Evolutionary conservation across 2,329 filamentous ascomycete species (phyloP), one percentile per base, ranked within the genome.

Genomic region (Cytospora leucostoma): DNA sequence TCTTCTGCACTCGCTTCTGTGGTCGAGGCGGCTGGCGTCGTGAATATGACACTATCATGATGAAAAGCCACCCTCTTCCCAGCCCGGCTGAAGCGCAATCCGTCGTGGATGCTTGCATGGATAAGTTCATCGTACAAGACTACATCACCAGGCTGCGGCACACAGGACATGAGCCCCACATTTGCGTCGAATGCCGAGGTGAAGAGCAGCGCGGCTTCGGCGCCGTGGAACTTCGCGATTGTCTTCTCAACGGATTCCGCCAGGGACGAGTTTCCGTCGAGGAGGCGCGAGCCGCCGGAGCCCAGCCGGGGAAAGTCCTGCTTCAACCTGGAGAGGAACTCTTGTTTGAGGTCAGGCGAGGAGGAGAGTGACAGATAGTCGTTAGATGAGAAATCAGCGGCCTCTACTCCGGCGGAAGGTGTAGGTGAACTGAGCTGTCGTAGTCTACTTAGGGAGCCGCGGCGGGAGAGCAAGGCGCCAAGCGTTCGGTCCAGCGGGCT

Each of bases 81-180:
- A 0, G 86, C 87, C 1, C 88, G 81, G 7, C 86, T 87, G 21
- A 88, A 69, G 19, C 81, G 80, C 88, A 93, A 91, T 0, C 91
- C 91, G 71, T 93, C 90, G 64, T 92, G 90, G 1, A 88, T 85
- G 68, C 89, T 93, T 0, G 91, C 91, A 68, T 94, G 91, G 15
- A 94, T 86, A 37, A 89, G 78, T 71, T 89, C 89, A 63, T 94
- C 91, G 68, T 91, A 89, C 0, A 95, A 72, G 27, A 95, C 80
- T 1, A 82, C 69, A 71, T 91, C 88, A 0, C 82, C 84, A 0
- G 76, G 77, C 66, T 86, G 86, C 1, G 87, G 85, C 1, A 87
- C 77, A 61, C 82, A 84, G 2, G 80, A 76, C n/a, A 89, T 82
- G 1, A 90, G 76, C 0, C 86, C 87, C 0, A 84, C 79, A 68